A percentile compares a stretch with the other conserved stretches of the same genome.
These are phyloP conservation scores for Chytriomyces sp. DNA, from an alignment of 192 early-diverging fungal genomes.

Conservation along the genomic window DNA sequence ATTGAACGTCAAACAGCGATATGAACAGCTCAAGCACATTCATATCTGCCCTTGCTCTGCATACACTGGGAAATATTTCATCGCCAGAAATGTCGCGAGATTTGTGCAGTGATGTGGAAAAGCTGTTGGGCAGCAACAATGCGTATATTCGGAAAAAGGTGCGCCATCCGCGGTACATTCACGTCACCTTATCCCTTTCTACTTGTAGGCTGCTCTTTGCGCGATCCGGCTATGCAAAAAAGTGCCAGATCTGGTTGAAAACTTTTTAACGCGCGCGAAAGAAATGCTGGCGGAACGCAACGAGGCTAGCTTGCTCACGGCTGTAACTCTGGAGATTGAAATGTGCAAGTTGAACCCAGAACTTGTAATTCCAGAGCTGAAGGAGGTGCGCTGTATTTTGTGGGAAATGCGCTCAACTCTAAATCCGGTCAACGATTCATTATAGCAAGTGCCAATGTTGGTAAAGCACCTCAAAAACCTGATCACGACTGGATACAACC, in stretches of 20 bases:
- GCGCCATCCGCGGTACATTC: not conserved
- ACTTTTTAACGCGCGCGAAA: constrained; percentile 76
- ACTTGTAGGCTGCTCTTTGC: constrained; percentile 78
- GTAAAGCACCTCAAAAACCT: constrained; percentile 88
- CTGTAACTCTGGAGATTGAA: constrained; percentile 83
- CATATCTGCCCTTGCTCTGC: constrained; percentile 91
- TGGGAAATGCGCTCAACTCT: not conserved
- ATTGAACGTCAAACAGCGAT: constrained; percentile 65
- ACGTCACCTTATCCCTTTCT: not conserved
- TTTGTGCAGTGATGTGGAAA: constrained; percentile 90
- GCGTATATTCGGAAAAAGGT: constrained; percentile 96
- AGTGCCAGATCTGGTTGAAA: constrained; percentile 89
- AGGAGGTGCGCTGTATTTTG: constrained; percentile 39
- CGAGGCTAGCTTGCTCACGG: constrained; percentile 92
- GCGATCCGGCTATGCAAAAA: constrained; percentile 89
- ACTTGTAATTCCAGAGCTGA: constrained; percentile 68
- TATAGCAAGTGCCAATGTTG: constrained; percentile 68
- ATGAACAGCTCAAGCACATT: constrained; percentile 95
- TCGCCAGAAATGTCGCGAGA: constrained; percentile 95
- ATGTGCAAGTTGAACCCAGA: constrained; percentile 77
- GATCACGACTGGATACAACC: constrained; percentile 79
- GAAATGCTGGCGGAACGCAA: constrained; percentile 85
- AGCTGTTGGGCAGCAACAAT: constrained; percentile 85
- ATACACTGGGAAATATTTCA: constrained; percentile 93
- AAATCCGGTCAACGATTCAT: not conserved